Base-by-base conservation (phyloP, 2,329 filamentous ascomycete species). In the Cercospora sp. region DNA sequence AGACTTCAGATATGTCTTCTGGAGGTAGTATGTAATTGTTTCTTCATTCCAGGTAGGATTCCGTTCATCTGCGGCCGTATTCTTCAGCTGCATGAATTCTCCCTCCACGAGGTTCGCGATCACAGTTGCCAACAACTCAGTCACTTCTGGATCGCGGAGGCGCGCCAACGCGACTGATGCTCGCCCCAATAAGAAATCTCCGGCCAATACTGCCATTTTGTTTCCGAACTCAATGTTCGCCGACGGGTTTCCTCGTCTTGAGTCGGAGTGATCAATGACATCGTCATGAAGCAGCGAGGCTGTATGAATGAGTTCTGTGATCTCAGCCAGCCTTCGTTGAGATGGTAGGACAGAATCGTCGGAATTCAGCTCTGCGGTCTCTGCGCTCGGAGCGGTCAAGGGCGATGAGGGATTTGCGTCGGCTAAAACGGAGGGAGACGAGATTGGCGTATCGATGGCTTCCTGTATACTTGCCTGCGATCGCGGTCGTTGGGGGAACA, bases 41-140 rank as follows among this genome's bases (percentile, higher is more conserved):
- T 97, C 92, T 76, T 97, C 92, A 1, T 91, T 95, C 87, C 91
- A 98, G 9, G 86, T 83, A 0, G 94, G 94, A 73, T 91, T 90
- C 72, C 87, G 85, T 84, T 98, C 94, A 78, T 97, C 94, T 72
- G 88, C 86, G 57, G 91, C 92, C 1, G 95, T 98, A 81, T 99
- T 99, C 83, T 97, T 96, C 75, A 99, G 84, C 84, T 99, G 95
- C 95, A 99, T 99, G 83, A 99, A 98, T 81, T 99, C 95, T 77
- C 95, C 95, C 82, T 99, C 95, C 20, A 99, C 94, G 28, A 99
- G 84, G 79, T 99, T 99, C 55, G 95, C 94, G 74, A 99, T 98
- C 51, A 98, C 95, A 0, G 94, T 98, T 3, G 95, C 93, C 31
- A 99, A 84, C 7, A 99, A 86, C 82, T 99, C 95, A 8, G 93